These are phyloP conservation scores for Colletotrichum gloeosporioides DNA, from an alignment of 2,329 filamentous ascomycete species.

Conservation along the genomic window DNA sequence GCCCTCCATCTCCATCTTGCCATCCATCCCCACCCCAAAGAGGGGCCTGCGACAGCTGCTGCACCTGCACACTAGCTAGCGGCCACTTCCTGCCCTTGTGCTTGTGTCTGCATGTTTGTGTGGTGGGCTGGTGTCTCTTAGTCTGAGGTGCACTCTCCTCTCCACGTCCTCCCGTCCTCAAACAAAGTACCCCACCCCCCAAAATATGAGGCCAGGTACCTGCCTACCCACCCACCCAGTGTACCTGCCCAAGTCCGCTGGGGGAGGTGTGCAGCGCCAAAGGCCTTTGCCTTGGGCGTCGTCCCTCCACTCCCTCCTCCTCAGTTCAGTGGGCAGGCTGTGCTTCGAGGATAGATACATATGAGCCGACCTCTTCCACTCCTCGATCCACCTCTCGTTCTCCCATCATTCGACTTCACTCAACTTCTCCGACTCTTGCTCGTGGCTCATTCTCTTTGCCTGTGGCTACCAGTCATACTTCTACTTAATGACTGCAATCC, in stretches of 20 bases:
- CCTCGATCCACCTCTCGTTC: conserved; percentile 13
- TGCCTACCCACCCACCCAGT: not conserved
- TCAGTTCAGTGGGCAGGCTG: conserved; percentile 20
- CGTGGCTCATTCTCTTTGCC: conserved; percentile 13
- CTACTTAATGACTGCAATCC: conserved; percentile 12
- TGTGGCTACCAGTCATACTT: conserved; percentile 8
- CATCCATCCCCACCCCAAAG: conserved; percentile 9
- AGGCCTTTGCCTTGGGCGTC: conserved; percentile 5
- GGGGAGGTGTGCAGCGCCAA: not conserved
- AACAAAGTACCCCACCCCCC: not conserved
- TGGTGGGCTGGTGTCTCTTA: not conserved
- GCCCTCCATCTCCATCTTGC: conserved; percentile 14
- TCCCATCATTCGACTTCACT: conserved; percentile 25
- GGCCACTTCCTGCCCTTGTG: conserved; percentile 18
- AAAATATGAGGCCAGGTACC: not conserved
- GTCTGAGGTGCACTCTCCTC: not conserved
- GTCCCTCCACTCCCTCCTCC: not conserved
- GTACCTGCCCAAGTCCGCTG: not conserved
- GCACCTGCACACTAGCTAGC: conserved; percentile 4
- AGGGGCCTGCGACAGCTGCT: not conserved
- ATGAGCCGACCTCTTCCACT: conserved; percentile 25
- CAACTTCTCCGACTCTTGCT: conserved; percentile 12
- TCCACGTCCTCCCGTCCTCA: not conserved
- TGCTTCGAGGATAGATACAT: conserved; percentile 25
- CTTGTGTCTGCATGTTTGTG: conserved; percentile 7